phyloP scores from a whole-genome alignment of 495 filamentous ascomycete species.

The Talaromyces adpressus region DNA sequence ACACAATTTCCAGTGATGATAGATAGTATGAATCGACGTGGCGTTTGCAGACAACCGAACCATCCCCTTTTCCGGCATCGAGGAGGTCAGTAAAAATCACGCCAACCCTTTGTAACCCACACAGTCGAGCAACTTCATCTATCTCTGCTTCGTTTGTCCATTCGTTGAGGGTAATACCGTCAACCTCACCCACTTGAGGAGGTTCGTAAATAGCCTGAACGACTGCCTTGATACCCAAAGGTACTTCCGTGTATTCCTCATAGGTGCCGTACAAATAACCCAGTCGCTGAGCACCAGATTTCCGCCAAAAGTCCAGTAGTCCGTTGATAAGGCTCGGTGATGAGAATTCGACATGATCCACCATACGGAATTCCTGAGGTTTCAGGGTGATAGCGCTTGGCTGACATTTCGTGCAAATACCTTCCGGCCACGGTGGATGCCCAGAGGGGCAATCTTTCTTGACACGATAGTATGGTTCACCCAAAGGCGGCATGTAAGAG shows the following conservation, averaged over 20 bases:
- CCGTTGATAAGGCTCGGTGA: slow-evolving; percentile 74
- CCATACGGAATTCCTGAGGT: slow-evolving; percentile 92
- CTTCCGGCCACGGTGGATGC: slow-evolving; percentile 88
- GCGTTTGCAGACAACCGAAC: slow-evolving; percentile 85
- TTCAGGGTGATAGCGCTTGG: slow-evolving; percentile 95
- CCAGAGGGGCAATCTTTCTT: slow-evolving; percentile 84
- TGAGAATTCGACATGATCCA: slow-evolving; percentile 96
- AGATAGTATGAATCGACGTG: slow-evolving; percentile 94
- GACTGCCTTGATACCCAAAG: slow-evolving; percentile 89
- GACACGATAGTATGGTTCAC: slow-evolving; percentile 89
- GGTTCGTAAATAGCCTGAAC: slow-evolving; percentile 98
- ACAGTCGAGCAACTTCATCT: slow-evolving; percentile 72
- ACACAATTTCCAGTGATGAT: slow-evolving; percentile 84
- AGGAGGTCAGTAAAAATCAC: slow-evolving; percentile 94
- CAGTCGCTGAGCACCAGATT: slow-evolving; percentile 68
- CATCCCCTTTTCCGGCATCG: slow-evolving; percentile 73
- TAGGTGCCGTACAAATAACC: slow-evolving; percentile 91
- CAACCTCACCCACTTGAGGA: slow-evolving; percentile 83
- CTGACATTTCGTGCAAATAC: slow-evolving; percentile 99
- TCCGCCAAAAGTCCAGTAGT: slow-evolving; percentile 86
- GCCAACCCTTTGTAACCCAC: slow-evolving; percentile 83
- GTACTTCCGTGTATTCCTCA: slow-evolving; percentile 86
- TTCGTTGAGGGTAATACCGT: slow-evolving; percentile 78
- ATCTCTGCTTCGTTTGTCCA: slow-evolving; percentile 86
- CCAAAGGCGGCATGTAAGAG: slow-evolving; percentile 94